phyloP scores from a whole-genome alignment of 352 stramenopile genomes.

The Phytophthora crassamura region DNA sequence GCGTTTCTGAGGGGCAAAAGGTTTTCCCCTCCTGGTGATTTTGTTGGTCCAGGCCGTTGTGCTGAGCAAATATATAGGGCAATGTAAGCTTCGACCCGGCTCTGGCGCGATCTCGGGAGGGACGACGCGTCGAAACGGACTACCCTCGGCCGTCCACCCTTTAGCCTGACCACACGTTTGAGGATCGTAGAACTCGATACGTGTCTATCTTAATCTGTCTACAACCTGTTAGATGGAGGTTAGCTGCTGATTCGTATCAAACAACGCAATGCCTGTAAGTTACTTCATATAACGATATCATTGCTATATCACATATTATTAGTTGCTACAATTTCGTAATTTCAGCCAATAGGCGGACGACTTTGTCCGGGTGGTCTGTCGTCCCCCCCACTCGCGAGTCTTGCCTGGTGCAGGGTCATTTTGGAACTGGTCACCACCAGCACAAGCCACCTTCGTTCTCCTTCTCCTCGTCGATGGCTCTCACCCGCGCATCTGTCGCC shows the following conservation, averaged over 20 bases:
- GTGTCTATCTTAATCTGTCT: neutral
- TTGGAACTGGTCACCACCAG: conserved; percentile 40
- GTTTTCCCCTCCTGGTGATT: conserved; percentile 40
- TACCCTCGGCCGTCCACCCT: conserved; percentile 6
- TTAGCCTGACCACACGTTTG: conserved; percentile 19
- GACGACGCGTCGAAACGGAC: conserved; percentile 35
- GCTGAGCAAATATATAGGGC: conserved; percentile 6
- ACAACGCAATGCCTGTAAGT: no score
- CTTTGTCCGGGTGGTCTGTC: conserved; percentile 4
- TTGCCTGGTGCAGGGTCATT: conserved; percentile 34
- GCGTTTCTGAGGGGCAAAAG: conserved; percentile 34
- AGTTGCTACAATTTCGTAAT: neutral
- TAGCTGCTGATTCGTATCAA: no score
- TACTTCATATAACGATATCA: neutral
- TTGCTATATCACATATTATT: neutral
- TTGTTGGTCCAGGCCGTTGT: conserved; percentile 21
- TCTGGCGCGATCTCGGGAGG: conserved; percentile 12
- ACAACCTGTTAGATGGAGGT: neutral
- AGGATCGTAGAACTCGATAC: neutral
- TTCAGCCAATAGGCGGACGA: neutral
- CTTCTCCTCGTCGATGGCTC: conserved; percentile 48
- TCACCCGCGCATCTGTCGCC: conserved; percentile 74
- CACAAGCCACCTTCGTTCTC: conserved; percentile 20
- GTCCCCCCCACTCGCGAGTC: neutral
- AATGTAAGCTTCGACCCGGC: neutral